Base-by-base conservation (phyloP, 2,329 filamentous ascomycete genomes). In the Monilinia vaccinii-corymbosi region DNA sequence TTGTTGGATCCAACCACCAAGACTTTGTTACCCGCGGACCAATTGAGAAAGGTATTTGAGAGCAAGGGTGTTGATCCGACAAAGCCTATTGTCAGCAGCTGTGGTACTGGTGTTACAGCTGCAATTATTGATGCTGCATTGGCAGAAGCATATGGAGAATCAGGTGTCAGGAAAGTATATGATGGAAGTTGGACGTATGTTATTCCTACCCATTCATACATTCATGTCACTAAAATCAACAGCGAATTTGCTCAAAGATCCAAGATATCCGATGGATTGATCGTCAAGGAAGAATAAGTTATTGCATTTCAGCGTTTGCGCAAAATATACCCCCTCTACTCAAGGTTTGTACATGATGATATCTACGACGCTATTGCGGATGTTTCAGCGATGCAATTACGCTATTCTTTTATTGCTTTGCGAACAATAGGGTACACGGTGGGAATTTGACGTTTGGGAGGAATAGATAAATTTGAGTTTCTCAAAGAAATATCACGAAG, bases 121-220 rank as follows among this genome's bases (percentile, higher is more conserved):
- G 90, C 89, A 21, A 83, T 97, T 47, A 84, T 99, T 46, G 94
- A 99, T 71, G 87, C 91, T 42, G 94, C 91, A 2, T 76, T 99
- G 58, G 84, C 83, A 34, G 85, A 91, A 73, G 90, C 92, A 25
- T 92, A 85, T 70, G 89, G 88, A 2, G 77, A 82, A 4, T 75
- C 81, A 0, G 81, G 85, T 62, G 82, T 82, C 58, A 83, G 89
- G 66, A 86, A 82, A 71, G 79, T 99, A 25, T 99, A 99, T 70
- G 94, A 99, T 73, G 94, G 94, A 51, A 96, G 92, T 74, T 99
- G 94, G 94, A 97, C 94, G 82, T 96, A 79, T 85, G 89, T 87
- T 42, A 13, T 28, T 28, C 23, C 16, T 28, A 1, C 23, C 11
- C 1, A 28, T 56, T 28, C 11, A 5, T n/a, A 6, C 9, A 14